Evolutionary conservation across 2,329 filamentous ascomycete genomes (phyloP), one percentile per base, ranked within the genome.

Genomic region (Acarospora socialis): DNA sequence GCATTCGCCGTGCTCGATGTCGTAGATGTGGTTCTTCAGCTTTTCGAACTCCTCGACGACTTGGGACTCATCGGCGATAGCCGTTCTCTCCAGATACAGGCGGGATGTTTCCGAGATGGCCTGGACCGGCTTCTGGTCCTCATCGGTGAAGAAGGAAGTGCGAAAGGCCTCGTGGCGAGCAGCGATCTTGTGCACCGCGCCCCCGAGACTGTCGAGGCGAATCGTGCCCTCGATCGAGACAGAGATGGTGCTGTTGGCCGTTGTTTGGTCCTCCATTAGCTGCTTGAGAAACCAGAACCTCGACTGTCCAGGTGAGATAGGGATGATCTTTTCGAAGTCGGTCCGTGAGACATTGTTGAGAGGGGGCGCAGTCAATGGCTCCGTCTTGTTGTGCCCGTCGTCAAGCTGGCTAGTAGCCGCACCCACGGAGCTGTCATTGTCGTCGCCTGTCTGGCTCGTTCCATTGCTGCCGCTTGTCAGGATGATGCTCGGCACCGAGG

Each of bases 111-210:
- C 27, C 6, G 21, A 9, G 10, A 41, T 26, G 7, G 20, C 31
- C 29, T 38, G 35, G 4, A 33, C 19, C 6, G 33, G 29, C 19
- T 23, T 30, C 4, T 21, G 28, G 9, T 20, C 22, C 7, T 42
- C 30, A 8, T 43, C 34, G 9, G 39, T 24, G 25, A 40, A 37
- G 32, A 50, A 52, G 5, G 26, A 38, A 13, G 48, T 52, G 3
- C 43, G 40, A 2, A 52, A 33, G 19, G 42, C 28, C 26, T 50
- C 47, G 37, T 54, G 50, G 5, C 44, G 36, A 4, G 33, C 25
- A 3, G 28, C 37, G 5, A 48, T 34, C 4, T 16, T 13, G 3
- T 28, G 21, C 5, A 53, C 27, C 2, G 51, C 46, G 5, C 32
- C 19, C 12, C 43, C 32, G 1, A 51, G 27, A 4, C 39, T 27